A percentile compares a stretch with the other conserved stretches of the same genome.
Evolutionary conservation across 2,329 filamentous ascomycete genomes (phyloP).

Genomic region (Claviceps africana): DNA sequence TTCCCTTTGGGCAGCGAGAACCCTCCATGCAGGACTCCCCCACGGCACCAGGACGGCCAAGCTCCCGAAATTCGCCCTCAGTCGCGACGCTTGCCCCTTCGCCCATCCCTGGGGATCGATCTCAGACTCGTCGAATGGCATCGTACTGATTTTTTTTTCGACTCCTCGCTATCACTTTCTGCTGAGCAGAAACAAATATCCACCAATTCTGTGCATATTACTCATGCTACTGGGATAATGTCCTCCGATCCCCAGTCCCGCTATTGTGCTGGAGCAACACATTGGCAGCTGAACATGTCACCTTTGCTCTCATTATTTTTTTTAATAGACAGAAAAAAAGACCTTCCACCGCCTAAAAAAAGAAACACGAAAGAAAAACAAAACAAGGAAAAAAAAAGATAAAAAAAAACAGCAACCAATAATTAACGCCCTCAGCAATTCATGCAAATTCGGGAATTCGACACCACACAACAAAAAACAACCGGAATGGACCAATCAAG

Average conservation of each 20-base stretch:
- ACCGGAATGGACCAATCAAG: background rate
- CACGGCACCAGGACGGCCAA: slow-evolving; percentile 34
- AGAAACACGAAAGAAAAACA: background rate
- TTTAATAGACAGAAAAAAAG: no score
- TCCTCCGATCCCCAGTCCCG: background rate
- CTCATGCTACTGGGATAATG: slow-evolving; percentile 10
- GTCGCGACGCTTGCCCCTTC: slow-evolving; percentile 31
- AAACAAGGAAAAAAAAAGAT: background rate
- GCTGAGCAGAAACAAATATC: slow-evolving; percentile 14
- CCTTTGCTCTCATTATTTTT: background rate
- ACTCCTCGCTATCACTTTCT: slow-evolving; percentile 12
- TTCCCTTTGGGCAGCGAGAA: slow-evolving; percentile 73
- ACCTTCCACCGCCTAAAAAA: no score
- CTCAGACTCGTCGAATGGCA: slow-evolving; percentile 45
- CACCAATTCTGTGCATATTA: slow-evolving; percentile 7
- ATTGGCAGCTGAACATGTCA: background rate
- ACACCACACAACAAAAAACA: background rate
- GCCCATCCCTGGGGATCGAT: slow-evolving; percentile 33
- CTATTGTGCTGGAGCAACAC: slow-evolving; percentile 2
- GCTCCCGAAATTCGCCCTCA: slow-evolving; percentile 23
- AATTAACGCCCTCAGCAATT: background rate
- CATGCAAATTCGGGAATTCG: background rate
- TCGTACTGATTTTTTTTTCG: slow-evolving; percentile 37
- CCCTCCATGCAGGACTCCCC: slow-evolving; percentile 44
- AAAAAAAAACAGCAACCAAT: background rate